Evolutionary conservation across 345 rosid genomes (phyloP).

Genomic region (Salix arbutifolia): DNA sequence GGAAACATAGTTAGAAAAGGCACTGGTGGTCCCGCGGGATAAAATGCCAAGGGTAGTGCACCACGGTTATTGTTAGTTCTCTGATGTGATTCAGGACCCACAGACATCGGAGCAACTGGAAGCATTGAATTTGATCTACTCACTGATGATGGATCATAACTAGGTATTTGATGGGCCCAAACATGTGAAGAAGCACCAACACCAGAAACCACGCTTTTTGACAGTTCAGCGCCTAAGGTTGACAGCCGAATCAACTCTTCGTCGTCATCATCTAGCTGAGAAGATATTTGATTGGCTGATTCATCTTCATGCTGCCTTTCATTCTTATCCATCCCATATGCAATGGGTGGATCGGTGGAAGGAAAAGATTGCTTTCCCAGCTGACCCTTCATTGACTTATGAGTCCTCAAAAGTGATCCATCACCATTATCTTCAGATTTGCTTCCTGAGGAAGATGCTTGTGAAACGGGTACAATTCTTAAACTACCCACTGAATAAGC

Average conservation of each 20-base stretch:
- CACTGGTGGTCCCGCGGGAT: slow-evolving; percentile 23
- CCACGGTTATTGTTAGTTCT: not conserved
- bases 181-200: slow-evolving; percentile 1
- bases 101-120: slow-evolving; percentile 6
- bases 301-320: not conserved
- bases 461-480: slow-evolving; percentile 2
- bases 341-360: not conserved
- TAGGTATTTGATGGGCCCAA: slow-evolving; percentile 8
- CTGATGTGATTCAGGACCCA: slow-evolving; percentile 9
- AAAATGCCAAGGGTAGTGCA: slow-evolving; percentile 8
- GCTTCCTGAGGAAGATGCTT: slow-evolving; percentile 5
- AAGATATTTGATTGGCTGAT: slow-evolving; percentile 6
- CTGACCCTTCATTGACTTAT: slow-evolving; percentile 9
- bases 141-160: slow-evolving; percentile 4
- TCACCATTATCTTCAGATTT: slow-evolving; percentile 18
- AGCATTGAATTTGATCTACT: slow-evolving; percentile 7
- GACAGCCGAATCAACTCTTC: slow-evolving; percentile 9
- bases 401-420: not conserved
- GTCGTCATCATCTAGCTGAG: not conserved
- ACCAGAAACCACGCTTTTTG: slow-evolving; percentile 4
- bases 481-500: not conserved
- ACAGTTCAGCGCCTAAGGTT: not conserved
- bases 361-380: slow-evolving; percentile 1
- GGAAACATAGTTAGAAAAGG: slow-evolving; percentile 24
- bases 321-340: slow-evolving; percentile 7